Evolutionary conservation across 257 asterid species (phyloP), one percentile per base, ranked within the genome.

Genomic region (Nicotiana benthamiana): DNA sequence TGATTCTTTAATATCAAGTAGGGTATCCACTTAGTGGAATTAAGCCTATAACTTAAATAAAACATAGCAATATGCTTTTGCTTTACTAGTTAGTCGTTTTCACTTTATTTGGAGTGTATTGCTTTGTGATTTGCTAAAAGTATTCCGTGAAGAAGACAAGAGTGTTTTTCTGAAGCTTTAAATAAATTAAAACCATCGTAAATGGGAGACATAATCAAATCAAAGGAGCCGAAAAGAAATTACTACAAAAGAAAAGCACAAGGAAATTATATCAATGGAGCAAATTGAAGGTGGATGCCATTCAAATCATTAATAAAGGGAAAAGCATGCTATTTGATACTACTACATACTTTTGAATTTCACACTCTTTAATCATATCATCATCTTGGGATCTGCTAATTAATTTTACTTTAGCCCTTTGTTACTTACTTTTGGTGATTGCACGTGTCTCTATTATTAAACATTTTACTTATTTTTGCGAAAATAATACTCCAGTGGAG

Each of bases 11-110:
- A 40, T 2, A 3, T 22, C 6, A 70, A 40, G 77, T 40, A 40
- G 77, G 77, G 77, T 70, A 68, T 12, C 36, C 59, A 70, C 59
- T 43, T 22, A 43, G 36, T 70, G 30, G 46, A 70, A 70, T 22
- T 22, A 43, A 53, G 59, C 59, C 22, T 43, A 70, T 43, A 22
- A 43, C 59, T 70, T 43, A 22, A 68, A 70, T 20, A 12, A 70
- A 70, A 1, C 13, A 13, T 46, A 3, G 36, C 60, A 13, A 46
- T 72, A 13, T 22, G 60, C 78, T 72, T 72, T 43, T 72, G 40
- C 78, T 72, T 72, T 72, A 46, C 60, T 24, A 72, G 78, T 72
- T 72, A 72, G 78, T 72, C 78, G 15, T 72, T 72, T 72, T 72
- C 60, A 72, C 9, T 65, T 16, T 65, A 2, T 30, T 65, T 10